Evolutionary conservation across 768 basidiomycete species (phyloP).

Genomic region (Collybiopsis confluens): DNA sequence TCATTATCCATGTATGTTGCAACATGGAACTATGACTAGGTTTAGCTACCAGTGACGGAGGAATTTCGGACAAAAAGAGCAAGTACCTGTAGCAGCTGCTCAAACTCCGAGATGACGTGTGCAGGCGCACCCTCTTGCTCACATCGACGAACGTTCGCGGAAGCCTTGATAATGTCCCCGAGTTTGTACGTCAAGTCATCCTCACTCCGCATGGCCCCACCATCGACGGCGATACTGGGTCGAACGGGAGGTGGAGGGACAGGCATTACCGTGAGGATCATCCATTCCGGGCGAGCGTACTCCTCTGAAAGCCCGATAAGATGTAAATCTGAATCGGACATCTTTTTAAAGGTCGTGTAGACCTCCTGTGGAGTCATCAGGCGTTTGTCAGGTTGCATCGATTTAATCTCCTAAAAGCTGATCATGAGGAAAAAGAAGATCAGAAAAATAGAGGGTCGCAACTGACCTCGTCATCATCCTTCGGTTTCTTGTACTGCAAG

Average conservation of each 20-base stretch:
- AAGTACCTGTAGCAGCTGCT: slow-evolving; percentile 88
- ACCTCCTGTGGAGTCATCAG: slow-evolving; percentile 81
- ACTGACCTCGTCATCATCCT: slow-evolving; percentile 91
- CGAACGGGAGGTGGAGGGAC: slow-evolving; percentile 98
- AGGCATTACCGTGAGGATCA: slow-evolving; percentile 97
- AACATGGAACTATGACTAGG: slow-evolving; percentile 81
- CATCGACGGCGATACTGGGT: slow-evolving; percentile 96
- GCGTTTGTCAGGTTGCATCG: slow-evolving; percentile 77
- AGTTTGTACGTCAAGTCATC: slow-evolving; percentile 99
- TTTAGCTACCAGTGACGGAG: slow-evolving; percentile 4
- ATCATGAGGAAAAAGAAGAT: slow-evolving; percentile 5
- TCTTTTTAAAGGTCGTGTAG: slow-evolving; percentile 95
- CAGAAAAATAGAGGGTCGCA: slow-evolving; percentile 3
- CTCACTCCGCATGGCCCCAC: slow-evolving; percentile 94
- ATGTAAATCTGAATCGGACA: slow-evolving; percentile 82
- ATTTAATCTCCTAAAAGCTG: slow-evolving; percentile 64
- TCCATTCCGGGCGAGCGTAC: slow-evolving; percentile 98
- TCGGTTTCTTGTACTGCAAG: slow-evolving; percentile 90
- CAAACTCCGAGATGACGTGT: slow-evolving; percentile 92
- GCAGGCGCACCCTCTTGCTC: slow-evolving; percentile 97
- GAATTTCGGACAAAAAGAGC: not conserved
- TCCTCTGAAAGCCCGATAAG: slow-evolving; percentile 91
- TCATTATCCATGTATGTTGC: slow-evolving; percentile 99
- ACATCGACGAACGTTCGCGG: slow-evolving; percentile 84
- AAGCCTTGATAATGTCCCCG: slow-evolving; percentile 94